Conservation (phyloP, 495 filamentous ascomycete species). For the Tuber melanosporum region DNA sequence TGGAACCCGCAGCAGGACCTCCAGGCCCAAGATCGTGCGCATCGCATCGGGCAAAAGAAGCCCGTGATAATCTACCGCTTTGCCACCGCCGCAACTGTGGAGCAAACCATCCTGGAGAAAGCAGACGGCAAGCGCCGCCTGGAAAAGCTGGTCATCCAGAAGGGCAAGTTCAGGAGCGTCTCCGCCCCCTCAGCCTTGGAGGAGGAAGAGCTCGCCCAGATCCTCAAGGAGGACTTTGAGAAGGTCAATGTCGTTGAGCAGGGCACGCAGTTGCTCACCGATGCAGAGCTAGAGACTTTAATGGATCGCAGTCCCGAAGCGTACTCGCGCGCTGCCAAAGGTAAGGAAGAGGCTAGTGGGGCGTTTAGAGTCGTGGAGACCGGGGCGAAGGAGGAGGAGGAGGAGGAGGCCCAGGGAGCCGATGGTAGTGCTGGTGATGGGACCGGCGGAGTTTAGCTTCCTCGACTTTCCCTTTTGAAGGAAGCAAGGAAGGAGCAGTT, state of each 20-base stretch:
- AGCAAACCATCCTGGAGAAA: slow-evolving; percentile 77
- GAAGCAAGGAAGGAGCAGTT: not conserved
- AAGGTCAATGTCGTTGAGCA: slow-evolving; percentile 56
- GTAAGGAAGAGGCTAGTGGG: slow-evolving; percentile 57
- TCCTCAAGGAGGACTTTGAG: slow-evolving; percentile 56
- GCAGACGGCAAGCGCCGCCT: slow-evolving; percentile 91
- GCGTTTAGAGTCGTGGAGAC: slow-evolving; percentile 68
- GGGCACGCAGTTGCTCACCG: slow-evolving; percentile 59
- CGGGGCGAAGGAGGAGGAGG: slow-evolving; percentile 41
- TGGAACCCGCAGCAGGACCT: slow-evolving; percentile 98
- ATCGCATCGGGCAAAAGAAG: slow-evolving; percentile 86
- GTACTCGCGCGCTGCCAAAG: slow-evolving; percentile 62
- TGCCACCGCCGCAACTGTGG: slow-evolving; percentile 86
- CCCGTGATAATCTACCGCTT: slow-evolving; percentile 94
- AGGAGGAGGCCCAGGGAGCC: not conserved
- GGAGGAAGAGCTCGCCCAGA: slow-evolving; percentile 53
- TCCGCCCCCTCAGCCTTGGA: slow-evolving; percentile 51
- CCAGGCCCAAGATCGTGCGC: slow-evolving; percentile 89
- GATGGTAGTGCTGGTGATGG: not conserved
- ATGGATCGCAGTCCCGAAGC: slow-evolving; percentile 83
- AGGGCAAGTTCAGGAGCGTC: slow-evolving; percentile 66
- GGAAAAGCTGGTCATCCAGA: slow-evolving; percentile 92
- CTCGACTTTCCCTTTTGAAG: not conserved
- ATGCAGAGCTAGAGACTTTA: slow-evolving; percentile 69
- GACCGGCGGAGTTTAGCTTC: not conserved